Evolutionary conservation across 2,329 filamentous ascomycete genomes (phyloP).

Genomic region (Mariannaea sp.): DNA sequence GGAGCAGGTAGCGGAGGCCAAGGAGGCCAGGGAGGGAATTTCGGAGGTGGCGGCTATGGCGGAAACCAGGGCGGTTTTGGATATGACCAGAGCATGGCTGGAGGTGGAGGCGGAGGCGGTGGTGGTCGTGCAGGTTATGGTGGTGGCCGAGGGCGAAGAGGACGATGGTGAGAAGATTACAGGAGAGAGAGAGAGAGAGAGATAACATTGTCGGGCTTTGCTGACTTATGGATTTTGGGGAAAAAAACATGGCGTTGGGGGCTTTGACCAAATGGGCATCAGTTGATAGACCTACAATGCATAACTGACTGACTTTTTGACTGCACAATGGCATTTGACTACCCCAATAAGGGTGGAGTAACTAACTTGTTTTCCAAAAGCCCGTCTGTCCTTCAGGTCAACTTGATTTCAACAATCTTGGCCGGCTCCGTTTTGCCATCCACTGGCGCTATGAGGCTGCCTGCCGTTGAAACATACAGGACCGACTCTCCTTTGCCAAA

Average conservation of each 20-base stretch:
- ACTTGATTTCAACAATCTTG: conserved; percentile 24
- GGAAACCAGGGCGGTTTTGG: conserved; percentile 58
- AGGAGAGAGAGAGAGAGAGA: neutral
- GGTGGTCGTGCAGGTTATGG: conserved; percentile 44
- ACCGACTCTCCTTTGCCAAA: conserved; percentile 14
- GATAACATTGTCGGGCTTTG: conserved; percentile 19
- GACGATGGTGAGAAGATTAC: conserved; percentile 29
- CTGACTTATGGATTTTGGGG: conserved; percentile 32
- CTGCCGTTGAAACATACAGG: conserved; percentile 26
- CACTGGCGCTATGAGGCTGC: conserved; percentile 20
- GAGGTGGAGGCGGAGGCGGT: conserved; percentile 44
- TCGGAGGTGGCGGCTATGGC: conserved; percentile 59
- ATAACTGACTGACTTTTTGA: conserved; percentile 11
- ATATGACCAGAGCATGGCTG: conserved; percentile 55
- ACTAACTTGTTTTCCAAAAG: no score
- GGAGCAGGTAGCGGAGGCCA: conserved; percentile 50
- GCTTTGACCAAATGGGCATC: conserved; percentile 28
- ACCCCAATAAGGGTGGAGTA: no score
- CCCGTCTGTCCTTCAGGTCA: no score
- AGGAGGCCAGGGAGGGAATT: conserved; percentile 57
- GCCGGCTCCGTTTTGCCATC: conserved; percentile 30
- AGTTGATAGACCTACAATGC: conserved; percentile 29
- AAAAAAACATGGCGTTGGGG: conserved; percentile 37
- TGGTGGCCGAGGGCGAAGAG: conserved; percentile 36
- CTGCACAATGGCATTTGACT: conserved; percentile 11